Evolutionary conservation across 306 rosid genomes (phyloP), one percentile per base, ranked within the genome.

Genomic region (Myrica gale): DNA sequence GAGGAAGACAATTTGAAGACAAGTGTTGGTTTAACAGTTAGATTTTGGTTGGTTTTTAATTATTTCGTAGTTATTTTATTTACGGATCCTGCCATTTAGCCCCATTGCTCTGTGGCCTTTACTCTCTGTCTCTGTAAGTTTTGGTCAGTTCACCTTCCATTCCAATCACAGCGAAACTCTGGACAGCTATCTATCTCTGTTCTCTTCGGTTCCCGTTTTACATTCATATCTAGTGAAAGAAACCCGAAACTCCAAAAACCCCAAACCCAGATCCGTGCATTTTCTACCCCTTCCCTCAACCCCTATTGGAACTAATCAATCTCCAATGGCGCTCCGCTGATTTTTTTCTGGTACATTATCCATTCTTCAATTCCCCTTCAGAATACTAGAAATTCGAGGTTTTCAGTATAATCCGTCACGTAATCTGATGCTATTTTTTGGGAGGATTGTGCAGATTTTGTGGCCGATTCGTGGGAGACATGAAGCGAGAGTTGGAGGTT

Each of bases 401-500:
- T 75, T 62, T 15, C 3, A 9, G 15, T 15, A 48, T 10, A 48
- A 48, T 48, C 53, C 53, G 11, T 23, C 52, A n/a, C 37, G 47
- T 48, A 9, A 55, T 41, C 48, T 21, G 44, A 69, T 5, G 45
- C 5, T 32, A 17, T 39, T 53, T 75, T 69, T 37, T 68, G 15
- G 11, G 12, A 32, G 37, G 43, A 46, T 17, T 69, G 54, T 73
- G 55, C 82, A 77, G 80, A 81, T 80, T 82, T 66, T 74, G 73
- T 23, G 62, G 57, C 39, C 20, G 83, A 79, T 81, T 78, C 17
- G 57, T 26, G 72, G 23, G 50, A 42, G 81, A 73, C 43, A 83
- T 86, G 81, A 83, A 88, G 81, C 86, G 84, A 56, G 91, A 90
- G 50, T 80, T 72, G 78, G 74, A 73, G 80, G 84, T 73, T 74